These are phyloP conservation scores for Gaeumannomyces tritici DNA, from an alignment of 2,329 filamentous ascomycete species.

Conservation along the genomic window DNA sequence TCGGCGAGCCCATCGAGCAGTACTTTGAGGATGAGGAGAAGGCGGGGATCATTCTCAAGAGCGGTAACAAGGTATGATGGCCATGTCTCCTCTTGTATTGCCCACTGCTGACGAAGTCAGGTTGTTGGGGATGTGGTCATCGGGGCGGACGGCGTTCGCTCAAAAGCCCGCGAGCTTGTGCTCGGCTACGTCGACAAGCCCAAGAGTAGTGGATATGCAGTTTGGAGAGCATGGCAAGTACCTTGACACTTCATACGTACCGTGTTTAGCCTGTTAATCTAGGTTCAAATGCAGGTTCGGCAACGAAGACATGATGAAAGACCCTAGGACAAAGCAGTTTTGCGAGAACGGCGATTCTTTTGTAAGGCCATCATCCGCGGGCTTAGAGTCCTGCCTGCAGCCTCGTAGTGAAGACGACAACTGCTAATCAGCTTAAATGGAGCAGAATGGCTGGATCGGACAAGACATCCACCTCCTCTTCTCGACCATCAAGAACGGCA, in stretches of 20 bases:
- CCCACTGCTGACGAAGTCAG: conserved; percentile 7
- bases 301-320: conserved; percentile 39
- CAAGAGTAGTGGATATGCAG: conserved; percentile 40
- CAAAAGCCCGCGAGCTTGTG: conserved; percentile 39
- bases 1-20: conserved; percentile 38
- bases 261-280: too few relatives aligned
- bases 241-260: too few relatives aligned
- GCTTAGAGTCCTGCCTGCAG: too few relatives aligned
- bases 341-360: conserved; percentile 48
- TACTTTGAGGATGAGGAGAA: conserved; percentile 44
- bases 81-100: too few relatives aligned
- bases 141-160: conserved; percentile 45
- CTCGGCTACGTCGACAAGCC: conserved; percentile 40
- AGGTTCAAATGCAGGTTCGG: too few relatives aligned
- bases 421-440: too few relatives aligned
- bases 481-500: conserved; percentile 44
- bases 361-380: too few relatives aligned
- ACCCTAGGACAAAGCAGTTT: conserved; percentile 42
- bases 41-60: conserved; percentile 25
- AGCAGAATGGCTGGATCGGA: conserved; percentile 50
- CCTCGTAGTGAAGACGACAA: too few relatives aligned
- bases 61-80: conserved; percentile 4
- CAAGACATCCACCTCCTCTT: conserved; percentile 48
- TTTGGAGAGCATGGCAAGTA: conserved; percentile 46
- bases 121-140: conserved; percentile 40